Base-by-base conservation (phyloP, 768 basidiomycete genomes). In the Xanthoconium stramineum region DNA sequence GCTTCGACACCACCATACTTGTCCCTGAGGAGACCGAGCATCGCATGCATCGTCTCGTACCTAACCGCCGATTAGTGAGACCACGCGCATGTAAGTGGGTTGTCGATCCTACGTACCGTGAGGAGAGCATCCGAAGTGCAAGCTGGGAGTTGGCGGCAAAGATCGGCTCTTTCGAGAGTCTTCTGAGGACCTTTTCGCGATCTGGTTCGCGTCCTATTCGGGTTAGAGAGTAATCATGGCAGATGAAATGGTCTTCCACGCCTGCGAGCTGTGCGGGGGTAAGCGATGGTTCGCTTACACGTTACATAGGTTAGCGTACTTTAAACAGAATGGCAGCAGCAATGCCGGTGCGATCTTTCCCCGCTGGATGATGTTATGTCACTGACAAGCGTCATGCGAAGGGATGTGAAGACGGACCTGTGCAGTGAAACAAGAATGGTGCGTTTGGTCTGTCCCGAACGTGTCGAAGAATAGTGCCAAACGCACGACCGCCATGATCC, bases 281-380 rank as follows among this genome's bases (percentile, higher is more conserved):
- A 42, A 55, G 60, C 13, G 33, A 29, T 17, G 36, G 19, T 19
- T 17, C 3, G 14, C 13, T 28, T 43, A 20, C 30, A 10, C 19
- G 38, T 9, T 13, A 35, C 24, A 6, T 10, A 38, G 13, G 17
- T 13, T 7, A 36, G 40, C 70, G 32, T 65, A 90, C 89, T 71
- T 84, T 83, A 28, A 92, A 74, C 13, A 91, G 63, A 32, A 92
- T 76, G 7, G 89, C 89, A 14, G 88, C 87, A 37, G 87, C 71
- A 24, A 92, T 73, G 15, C 89, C 91, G 2, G 91, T 92, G 62
- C 91, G 75, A 71, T 93, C 90, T 69, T 92, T 93, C 4, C 91
- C 91, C 29, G 89, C 91, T 81, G 29, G 14, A 37, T 20, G 9
- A 36, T 11, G 28, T 30, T 13, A 5, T 35, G 43, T 65, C 29